Base-by-base conservation (phyloP, 2,329 filamentous ascomycete species). In the Aureobasidium uvarum region DNA sequence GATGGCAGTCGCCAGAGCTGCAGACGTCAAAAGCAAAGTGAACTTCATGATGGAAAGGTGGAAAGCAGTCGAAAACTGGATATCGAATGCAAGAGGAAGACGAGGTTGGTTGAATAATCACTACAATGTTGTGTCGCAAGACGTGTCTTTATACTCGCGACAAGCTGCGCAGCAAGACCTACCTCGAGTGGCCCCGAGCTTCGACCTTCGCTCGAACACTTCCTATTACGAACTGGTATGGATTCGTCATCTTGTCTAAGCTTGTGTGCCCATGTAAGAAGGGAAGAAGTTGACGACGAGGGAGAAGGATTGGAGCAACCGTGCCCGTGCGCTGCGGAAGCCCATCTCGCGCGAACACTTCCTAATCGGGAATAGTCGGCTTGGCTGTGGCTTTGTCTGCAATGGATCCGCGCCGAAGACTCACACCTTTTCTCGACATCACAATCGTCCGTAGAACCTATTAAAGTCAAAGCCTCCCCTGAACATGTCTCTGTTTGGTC, bases 341-440 rank as follows among this genome's bases (percentile, higher is more conserved):
- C 36, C 41, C 52, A 54, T 41, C 14, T 43, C 52, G 52, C 52
- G 52, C 52, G 52, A 56, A 56, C 52, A 36, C 52, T 56, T 56
- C 52, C 38, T 28, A 18, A 28, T 56, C 23, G 3, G 52, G 52
- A 18, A 28, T 56, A 5, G 52, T 56, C 36, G 13, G 5, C 52
- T 56, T 56, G 52, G 52, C 52, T 11, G 20, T 5, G 13, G 20
- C 36, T 5, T 38, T 14, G 23, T 48, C 1, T 28, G 4, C 10
- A n/a, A n/a, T n/a, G n/a, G n/a, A 25, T 25, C 25, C 25, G 25
- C 25, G 25, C 25, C 25, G 25, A 25, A 25, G 11, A 13, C 45
- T 46, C 45, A 25, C 25, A 25, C 25, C 45, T 2, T 18, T 5
- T 10, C 43, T 25, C 36, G 5, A 20, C 52, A 28, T 20, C 6